Evolutionary conservation across 441 rosid genomes (phyloP).

Genomic region (Populus tomentosa): DNA sequence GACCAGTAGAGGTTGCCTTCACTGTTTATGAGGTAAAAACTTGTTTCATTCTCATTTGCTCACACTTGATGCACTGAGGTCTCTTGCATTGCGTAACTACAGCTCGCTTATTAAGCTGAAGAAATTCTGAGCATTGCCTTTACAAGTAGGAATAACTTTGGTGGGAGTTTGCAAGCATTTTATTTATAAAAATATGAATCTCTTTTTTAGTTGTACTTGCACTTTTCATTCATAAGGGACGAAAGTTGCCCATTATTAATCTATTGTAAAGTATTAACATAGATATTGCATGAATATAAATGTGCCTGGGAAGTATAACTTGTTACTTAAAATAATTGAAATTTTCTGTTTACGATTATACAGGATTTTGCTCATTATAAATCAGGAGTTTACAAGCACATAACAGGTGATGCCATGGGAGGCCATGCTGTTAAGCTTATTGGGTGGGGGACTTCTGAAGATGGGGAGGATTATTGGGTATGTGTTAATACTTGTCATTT

Average conservation of each 20-base stretch:
- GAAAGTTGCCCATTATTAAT: background rate
- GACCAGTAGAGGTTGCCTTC: slow-evolving; percentile 90
- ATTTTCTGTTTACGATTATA: slow-evolving; percentile 3
- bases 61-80: background rate
- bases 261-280: no score
- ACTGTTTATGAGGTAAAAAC: slow-evolving; percentile 79
- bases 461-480: slow-evolving; percentile 93
- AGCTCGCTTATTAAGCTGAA: no score
- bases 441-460: slow-evolving; percentile 92
- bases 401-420: slow-evolving; percentile 62
- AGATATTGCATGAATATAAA: background rate
- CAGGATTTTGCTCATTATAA: slow-evolving; percentile 96
- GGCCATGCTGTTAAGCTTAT: slow-evolving; percentile 94
- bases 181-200: background rate
- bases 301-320: background rate
- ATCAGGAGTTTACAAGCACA: slow-evolving; percentile 82
- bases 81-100: no score
- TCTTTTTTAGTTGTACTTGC: background rate
- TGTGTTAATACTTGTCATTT: background rate
- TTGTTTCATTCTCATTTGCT: background rate
- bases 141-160: background rate
- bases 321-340: background rate
- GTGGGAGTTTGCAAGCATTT: background rate
- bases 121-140: no score
- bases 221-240: background rate